Evolutionary conservation across 129 eudicot genomes (phyloP), one percentile per base, ranked within the genome.

Genomic region (Heracleum sosnowskyi): DNA sequence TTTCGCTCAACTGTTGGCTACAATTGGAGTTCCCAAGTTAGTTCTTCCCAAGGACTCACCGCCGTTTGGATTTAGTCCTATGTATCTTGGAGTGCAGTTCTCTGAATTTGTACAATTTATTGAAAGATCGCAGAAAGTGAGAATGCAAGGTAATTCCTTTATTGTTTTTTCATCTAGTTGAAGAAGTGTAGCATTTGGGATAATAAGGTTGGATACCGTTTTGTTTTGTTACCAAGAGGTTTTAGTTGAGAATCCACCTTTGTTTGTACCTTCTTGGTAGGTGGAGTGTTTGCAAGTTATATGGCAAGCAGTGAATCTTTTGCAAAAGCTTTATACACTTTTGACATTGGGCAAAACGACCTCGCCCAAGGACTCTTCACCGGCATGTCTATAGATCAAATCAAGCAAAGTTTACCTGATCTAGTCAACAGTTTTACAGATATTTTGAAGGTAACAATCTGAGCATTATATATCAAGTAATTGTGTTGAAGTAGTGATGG

Each of bases 271-370:
- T n/a, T 66, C 6, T 73, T 75, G 40, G 40, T 18, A 75, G 78
- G 78, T 24, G 79, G 79, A 18, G 47, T 76, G 33, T 76, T 76
- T 15, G 31, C 20, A 15, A 53, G 24, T 1, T 51, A 51, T 16
- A 34, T 76, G 44, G 70, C 79, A 35, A 55, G 11, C 15, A 35
- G 1, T 24, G 79, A 76, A 18, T 16, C 18, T n/a, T 76, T 49
- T 76, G 37, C 79, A 3, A 31, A 53, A 33, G 79, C 45, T 16
- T 76, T 76, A 33, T 76, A 76, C 57, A 76, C 79, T 7, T 29
- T 76, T 31, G 79, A 76, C 22, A 76, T 76, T 1, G 79, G 79
- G 7, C 79, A 76, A 33, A 76, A 76, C 57, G 79, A 76, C 7
- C 16, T 49, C 1, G 47, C 44, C 36, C 44, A 28, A 17, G 69